Evolutionary conservation across 2,329 filamentous ascomycete genomes (phyloP).

Genomic region (Botrytis aclada): DNA sequence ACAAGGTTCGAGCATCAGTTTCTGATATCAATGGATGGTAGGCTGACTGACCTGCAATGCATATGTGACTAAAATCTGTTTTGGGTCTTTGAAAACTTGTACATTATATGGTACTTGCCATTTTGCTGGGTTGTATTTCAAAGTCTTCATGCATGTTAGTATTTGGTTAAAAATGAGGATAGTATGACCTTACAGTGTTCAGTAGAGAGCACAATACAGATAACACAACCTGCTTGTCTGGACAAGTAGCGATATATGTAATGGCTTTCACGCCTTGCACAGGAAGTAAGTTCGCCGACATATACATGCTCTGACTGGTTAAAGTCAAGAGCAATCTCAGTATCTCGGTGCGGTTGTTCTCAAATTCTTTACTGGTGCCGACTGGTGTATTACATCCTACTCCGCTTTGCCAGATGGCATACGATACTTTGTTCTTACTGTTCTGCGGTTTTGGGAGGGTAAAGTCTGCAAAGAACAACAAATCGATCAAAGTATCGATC

Average conservation of each 20-base stretch:
- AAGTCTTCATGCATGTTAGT: constrained; percentile 53
- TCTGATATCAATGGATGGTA: not conserved
- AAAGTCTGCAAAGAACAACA: constrained; percentile 89
- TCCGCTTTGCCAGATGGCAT: constrained; percentile 96
- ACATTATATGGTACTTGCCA: constrained; percentile 96
- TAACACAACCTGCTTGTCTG: constrained; percentile 87
- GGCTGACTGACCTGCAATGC: constrained; percentile 56
- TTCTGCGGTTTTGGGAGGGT: constrained; percentile 72
- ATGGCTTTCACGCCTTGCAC: constrained; percentile 79
- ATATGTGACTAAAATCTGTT: constrained; percentile 87
- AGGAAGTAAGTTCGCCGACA: constrained; percentile 74
- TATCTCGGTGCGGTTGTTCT: constrained; percentile 90
- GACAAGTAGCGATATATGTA: constrained; percentile 82
- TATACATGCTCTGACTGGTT: constrained; percentile 90
- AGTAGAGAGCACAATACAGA: constrained; percentile 88
- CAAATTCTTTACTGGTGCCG: constrained; percentile 84
- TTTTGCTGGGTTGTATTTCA: constrained; percentile 92
- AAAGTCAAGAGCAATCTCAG: constrained; percentile 81
- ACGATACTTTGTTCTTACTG: constrained; percentile 77
- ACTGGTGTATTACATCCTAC: constrained; percentile 91
- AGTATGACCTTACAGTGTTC: constrained; percentile 69
- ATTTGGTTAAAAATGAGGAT: constrained; percentile 9
- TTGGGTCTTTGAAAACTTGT: constrained; percentile 85
- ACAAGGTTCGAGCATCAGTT: constrained; percentile 18
- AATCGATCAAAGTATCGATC: constrained; percentile 81